phyloP scores from a whole-genome alignment of 768 basidiomycete genomes.

The Lentinula boryana region DNA sequence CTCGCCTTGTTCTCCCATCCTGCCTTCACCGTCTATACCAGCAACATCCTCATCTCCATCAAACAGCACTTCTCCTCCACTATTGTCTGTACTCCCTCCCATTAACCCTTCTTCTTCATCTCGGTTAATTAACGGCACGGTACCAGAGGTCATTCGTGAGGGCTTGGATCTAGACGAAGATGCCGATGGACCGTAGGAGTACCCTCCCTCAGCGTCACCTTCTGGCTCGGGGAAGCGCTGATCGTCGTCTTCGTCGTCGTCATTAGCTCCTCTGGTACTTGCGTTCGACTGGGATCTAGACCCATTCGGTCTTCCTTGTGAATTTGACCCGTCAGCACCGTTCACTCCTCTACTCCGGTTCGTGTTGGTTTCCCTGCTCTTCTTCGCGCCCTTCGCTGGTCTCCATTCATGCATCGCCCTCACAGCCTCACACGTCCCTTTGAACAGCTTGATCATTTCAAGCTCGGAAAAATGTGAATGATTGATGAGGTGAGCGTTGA shows the following conservation, averaged over 20 bases:
- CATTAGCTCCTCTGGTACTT: conserved; percentile 12
- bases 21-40: conserved; percentile 30
- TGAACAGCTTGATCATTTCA: conserved; percentile 86
- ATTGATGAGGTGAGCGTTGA: conserved; percentile 81
- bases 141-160: not conserved
- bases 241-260: conserved; percentile 57
- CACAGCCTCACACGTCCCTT: conserved; percentile 90
- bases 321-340: not conserved
- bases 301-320: not conserved
- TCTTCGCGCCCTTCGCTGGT: conserved; percentile 20
- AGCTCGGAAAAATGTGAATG: conserved; percentile 80
- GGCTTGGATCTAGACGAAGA: not conserved
- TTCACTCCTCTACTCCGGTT: too few species aligned
- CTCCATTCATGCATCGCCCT: conserved; percentile 91
- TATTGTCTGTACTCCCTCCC: conserved; percentile 46
- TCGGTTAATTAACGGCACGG: conserved; percentile 21
- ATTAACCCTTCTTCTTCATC: conserved; percentile 43
- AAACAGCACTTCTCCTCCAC: conserved; percentile 64
- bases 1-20: conserved; percentile 34
- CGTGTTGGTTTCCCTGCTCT: not conserved
- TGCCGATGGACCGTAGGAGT: conserved; percentile 50
- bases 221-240: conserved; percentile 73
- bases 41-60: conserved; percentile 74
- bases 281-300: not conserved
- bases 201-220: conserved; percentile 68